Evolutionary conservation across 176 grass and related monocot species (phyloP).

Genomic region (Alopecurus myosuroides): DNA sequence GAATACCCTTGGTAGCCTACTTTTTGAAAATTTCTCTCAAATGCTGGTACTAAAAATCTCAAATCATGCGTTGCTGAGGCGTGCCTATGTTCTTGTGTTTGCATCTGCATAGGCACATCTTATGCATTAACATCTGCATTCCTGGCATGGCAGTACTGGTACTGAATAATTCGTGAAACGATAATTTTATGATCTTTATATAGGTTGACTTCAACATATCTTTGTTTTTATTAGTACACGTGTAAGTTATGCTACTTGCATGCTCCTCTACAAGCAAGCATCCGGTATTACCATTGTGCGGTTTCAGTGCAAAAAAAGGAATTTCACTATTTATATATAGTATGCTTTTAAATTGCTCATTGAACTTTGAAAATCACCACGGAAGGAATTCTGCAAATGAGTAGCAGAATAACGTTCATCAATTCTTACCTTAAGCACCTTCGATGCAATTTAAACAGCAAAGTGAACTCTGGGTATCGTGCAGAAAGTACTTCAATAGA

Average conservation of each 20-base stretch:
- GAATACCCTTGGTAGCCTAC: neutral
- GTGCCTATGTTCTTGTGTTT: neutral
- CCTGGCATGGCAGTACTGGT: neutral
- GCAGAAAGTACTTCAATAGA: slow-evolving; percentile 3
- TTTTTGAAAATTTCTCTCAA: neutral
- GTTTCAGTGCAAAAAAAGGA: neutral
- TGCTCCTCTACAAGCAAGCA: neutral
- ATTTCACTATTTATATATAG: neutral
- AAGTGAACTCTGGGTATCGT: neutral
- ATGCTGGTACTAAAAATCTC: neutral
- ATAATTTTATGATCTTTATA: neutral
- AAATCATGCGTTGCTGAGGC: neutral
- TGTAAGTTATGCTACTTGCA: neutral
- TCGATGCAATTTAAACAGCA: neutral
- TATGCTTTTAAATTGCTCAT: neutral
- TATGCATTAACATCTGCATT: neutral
- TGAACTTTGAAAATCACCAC: neutral
- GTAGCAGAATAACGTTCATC: neutral
- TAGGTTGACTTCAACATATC: neutral
- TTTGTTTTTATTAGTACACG: neutral
- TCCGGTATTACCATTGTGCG: neutral
- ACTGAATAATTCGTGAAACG: slow-evolving; percentile 2
- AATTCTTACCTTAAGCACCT: neutral
- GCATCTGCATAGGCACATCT: neutral
- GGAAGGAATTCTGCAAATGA: neutral